Evolutionary conservation across 805 yeast genomes (phyloP).

Genomic region (Komagataella phaffii): DNA sequence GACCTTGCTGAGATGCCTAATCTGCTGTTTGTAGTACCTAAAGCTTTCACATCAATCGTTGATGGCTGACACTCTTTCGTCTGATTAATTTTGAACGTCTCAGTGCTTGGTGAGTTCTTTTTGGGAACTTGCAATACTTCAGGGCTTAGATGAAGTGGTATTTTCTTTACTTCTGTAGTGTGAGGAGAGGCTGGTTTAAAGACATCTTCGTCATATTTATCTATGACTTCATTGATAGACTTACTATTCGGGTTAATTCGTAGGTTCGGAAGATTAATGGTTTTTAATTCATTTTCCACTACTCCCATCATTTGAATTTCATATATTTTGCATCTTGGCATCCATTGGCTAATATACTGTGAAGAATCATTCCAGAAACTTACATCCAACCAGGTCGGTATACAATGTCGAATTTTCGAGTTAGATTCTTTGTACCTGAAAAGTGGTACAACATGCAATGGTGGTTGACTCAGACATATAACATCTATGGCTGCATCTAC

Average conservation of each 20-base stretch:
- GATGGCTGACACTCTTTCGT: slow-evolving; percentile 5
- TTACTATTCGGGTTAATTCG: slow-evolving; percentile 17
- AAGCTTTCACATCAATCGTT: slow-evolving; percentile 19
- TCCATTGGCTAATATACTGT: slow-evolving; percentile 49
- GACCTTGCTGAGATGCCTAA: slow-evolving; percentile 25
- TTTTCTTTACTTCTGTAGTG: not conserved
- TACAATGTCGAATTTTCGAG: slow-evolving; percentile 48
- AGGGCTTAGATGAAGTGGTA: not conserved
- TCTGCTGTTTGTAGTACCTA: slow-evolving; percentile 21
- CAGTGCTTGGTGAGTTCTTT: not conserved
- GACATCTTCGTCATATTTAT: slow-evolving; percentile 46
- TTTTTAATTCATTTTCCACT: slow-evolving; percentile 78
- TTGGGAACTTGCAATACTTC: not conserved
- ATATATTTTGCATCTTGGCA: slow-evolving; percentile 89
- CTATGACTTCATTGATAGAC: slow-evolving; percentile 49
- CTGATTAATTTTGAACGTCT: not conserved
- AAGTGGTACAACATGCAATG: slow-evolving; percentile 83
- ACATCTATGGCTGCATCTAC: slow-evolving; percentile 83
- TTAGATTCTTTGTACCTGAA: slow-evolving; percentile 53
- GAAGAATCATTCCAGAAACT: slow-evolving; percentile 70
- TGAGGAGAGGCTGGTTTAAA: slow-evolving; percentile 18
- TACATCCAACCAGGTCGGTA: slow-evolving; percentile 92
- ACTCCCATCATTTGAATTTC: slow-evolving; percentile 98
- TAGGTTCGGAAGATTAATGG: slow-evolving; percentile 52
- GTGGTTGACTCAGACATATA: slow-evolving; percentile 80